phyloP scores from a whole-genome alignment of 225 moss, liverwort and hornwort species.

The Neckera pumila region DNA sequence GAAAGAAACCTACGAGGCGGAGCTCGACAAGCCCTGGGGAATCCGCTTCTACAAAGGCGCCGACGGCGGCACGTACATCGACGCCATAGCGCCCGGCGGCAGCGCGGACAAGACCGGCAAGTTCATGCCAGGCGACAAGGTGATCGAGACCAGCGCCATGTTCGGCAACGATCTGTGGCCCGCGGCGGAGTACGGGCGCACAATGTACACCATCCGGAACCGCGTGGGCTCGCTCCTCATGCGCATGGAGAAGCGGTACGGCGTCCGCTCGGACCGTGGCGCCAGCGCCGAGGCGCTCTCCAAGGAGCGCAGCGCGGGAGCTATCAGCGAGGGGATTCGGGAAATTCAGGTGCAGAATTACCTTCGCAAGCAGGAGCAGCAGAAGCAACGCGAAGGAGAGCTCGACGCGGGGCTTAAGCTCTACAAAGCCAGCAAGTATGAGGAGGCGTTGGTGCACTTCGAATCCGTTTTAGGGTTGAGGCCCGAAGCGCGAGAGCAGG shows the following conservation, averaged over 20 bases:
- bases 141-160: conserved; percentile 90
- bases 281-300: conserved; percentile 55
- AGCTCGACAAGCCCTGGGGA: conserved; percentile 89
- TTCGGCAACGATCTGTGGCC: conserved; percentile 93
- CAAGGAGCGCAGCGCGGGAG: conserved; percentile 72
- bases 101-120: conserved; percentile 45
- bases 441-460: conserved; percentile 72
- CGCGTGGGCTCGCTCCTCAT: conserved; percentile 71
- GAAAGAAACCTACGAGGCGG: conserved; percentile 75
- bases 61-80: conserved; percentile 85
- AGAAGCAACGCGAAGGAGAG: conserved; percentile 55
- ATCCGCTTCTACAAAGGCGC: conserved; percentile 82
- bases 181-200: conserved; percentile 96
- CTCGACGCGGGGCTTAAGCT: conserved; percentile 61
- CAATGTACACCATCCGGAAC: conserved; percentile 98
- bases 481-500: conserved; percentile 68
- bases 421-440: conserved; percentile 71
- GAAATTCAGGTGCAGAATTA: conserved; percentile 94
- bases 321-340: conserved; percentile 70
- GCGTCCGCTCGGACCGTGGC: conserved; percentile 69
- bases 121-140: conserved; percentile 70
- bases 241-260: conserved; percentile 86
- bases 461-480: conserved; percentile 91
- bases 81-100: conserved; percentile 64
- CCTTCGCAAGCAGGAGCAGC: conserved; percentile 82